Evolutionary conservation across 2,329 filamentous ascomycete species (phyloP).

Genomic region (Ceratocystis lukuohia): DNA sequence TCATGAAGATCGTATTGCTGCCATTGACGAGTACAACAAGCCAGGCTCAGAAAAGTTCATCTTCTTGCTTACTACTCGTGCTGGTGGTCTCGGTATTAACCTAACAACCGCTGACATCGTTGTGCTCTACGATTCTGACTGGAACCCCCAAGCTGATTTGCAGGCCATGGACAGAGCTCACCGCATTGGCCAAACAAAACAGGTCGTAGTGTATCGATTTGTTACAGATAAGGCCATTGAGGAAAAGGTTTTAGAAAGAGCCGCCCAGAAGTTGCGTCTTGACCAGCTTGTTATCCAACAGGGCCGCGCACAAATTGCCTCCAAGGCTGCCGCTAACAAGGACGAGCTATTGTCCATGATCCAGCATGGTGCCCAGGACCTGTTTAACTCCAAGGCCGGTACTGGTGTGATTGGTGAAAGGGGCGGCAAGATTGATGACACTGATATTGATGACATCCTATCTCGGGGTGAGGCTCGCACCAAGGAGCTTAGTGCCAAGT

Average conservation of each 20-base stretch:
- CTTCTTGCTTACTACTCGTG: constrained; percentile 87
- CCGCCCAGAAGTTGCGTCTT: constrained; percentile 88
- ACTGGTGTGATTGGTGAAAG: constrained; percentile 47
- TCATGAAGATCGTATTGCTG: constrained; percentile 92
- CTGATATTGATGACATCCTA: constrained; percentile 82
- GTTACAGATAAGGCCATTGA: constrained; percentile 97
- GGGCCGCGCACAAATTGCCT: constrained; percentile 79
- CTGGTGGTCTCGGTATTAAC: constrained; percentile 93
- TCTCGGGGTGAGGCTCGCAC: constrained; percentile 78
- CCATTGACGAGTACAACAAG: constrained; percentile 98
- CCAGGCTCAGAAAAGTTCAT: constrained; percentile 91
- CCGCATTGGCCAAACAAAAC: constrained; percentile 96
- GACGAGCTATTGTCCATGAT: constrained; percentile 97
- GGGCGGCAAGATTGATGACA: constrained; percentile 56
- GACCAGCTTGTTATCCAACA: constrained; percentile 98
- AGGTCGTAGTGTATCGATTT: constrained; percentile 91
- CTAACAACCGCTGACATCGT: constrained; percentile 91
- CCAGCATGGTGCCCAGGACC: constrained; percentile 91
- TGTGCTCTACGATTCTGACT: constrained; percentile 92
- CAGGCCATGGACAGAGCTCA: constrained; percentile 98
- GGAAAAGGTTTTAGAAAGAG: constrained; percentile 92
- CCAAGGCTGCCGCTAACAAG: constrained; percentile 85
- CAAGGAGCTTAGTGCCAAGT: constrained; percentile 79
- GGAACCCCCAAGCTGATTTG: constrained; percentile 96
- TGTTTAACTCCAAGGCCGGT: constrained; percentile 64